These are phyloP conservation scores for Solanum habrochaites DNA, from an alignment of 257 asterid genomes.

Conservation along the genomic window DNA sequence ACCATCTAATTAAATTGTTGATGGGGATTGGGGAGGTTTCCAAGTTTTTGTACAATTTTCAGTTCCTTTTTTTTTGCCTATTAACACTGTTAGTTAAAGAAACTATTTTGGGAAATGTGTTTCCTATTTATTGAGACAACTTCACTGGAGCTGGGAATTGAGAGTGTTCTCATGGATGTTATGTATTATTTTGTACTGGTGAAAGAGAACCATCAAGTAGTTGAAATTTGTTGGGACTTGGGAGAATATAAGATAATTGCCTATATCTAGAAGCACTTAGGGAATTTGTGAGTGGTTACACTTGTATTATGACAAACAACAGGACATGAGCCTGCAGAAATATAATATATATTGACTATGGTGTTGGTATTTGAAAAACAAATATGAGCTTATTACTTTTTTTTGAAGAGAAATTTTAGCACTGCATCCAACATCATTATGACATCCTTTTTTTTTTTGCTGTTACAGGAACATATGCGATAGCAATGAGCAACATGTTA, in stretches of 20 bases:
- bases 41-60: background rate
- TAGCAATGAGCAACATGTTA: conserved; percentile 46
- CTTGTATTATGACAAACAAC: background rate
- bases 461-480: conserved; percentile 40
- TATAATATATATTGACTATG: background rate
- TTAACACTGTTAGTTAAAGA: background rate
- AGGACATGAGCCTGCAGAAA: background rate
- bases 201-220: background rate
- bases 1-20: background rate
- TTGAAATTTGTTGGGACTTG: background rate
- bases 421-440: background rate
- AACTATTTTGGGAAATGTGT: background rate
- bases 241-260: background rate
- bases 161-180: background rate
- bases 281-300: background rate
- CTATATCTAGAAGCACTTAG: background rate
- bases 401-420: background rate
- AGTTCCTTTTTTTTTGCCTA: background rate
- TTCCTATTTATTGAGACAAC: background rate
- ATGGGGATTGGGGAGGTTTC: background rate
- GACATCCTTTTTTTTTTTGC: background rate
- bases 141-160: background rate
- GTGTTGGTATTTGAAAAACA: background rate
- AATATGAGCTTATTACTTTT: background rate
- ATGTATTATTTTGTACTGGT: background rate